Evolutionary conservation across 1,284 basidiomycete genomes (phyloP), one percentile per base, ranked within the genome.

Genomic region (Puccinia polysora): DNA sequence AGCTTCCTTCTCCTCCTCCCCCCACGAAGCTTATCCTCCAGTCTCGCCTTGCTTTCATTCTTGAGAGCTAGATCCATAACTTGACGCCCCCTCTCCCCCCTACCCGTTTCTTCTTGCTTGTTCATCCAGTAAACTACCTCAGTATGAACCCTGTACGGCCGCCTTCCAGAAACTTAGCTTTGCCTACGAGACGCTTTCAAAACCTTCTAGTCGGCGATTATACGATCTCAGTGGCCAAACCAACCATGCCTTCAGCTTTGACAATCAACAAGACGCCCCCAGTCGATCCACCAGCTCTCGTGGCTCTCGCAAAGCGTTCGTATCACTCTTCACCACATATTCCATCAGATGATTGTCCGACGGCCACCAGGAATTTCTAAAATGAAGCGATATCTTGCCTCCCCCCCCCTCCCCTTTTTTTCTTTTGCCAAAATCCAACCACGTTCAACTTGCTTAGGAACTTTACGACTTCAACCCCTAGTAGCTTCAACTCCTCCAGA

Each of bases 91-190:
- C 47, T 45, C 25, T 8, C 38, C 6, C 36, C 20, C 34, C 49
- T 47, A 20, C 23, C 30, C 58, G 20, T 20, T n/a, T 30, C 55
- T 4, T 43, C 32, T 15, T 63, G 5, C 2, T 32, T 34, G 28
- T 1, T 38, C 2, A 7, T 20, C 8, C 55, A 77, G 75, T 74
- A 79, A 80, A 72, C 77, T 79, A 34, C 79, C 79, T 1, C 73
- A 75, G 50, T 77, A 79, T 67, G 75, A 75, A 5, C 74, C 76
- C 8, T 78, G 78, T 15, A 79, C 78, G 12, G 74, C 77, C 30
- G 79, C 79, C 4, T 80, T 80, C 55, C 79, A 80, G 67, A 79
- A 79, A 73, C 76, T 80, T 14, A 76, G 76, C 23, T 78, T 78
- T 40, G 79, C 79, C 2, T 80, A 80, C 69, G 76, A 78, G 68